Percentiles rank a stretch among this genome's conserved stretches.
phyloP scores from a whole-genome alignment of 1,139 yeast species.

The Schwanniomyces etchellsii region DNA sequence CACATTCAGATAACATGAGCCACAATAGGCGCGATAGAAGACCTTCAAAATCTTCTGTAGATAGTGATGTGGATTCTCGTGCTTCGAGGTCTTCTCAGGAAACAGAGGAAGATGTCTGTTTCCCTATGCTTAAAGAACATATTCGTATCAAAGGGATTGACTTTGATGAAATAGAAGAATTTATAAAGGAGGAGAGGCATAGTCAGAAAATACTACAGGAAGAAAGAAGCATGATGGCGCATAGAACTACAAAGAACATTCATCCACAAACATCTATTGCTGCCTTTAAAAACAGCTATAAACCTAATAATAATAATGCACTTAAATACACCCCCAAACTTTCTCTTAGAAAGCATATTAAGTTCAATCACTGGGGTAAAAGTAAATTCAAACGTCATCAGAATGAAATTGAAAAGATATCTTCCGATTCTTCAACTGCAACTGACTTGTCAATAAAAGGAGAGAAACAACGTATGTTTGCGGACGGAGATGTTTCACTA shows the following conservation, averaged over 20 bases:
- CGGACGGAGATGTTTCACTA: conserved; percentile 2
- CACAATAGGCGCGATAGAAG: conserved; percentile 22
- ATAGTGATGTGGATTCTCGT: conserved; percentile 65
- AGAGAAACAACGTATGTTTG: conserved; percentile 4
- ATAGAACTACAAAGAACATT: not conserved
- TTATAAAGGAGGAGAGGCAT: conserved; percentile 49
- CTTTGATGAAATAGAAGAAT: conserved; percentile 74
- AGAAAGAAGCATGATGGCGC: conserved; percentile 6
- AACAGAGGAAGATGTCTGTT: conserved; percentile 96
- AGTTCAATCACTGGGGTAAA: not conserved
- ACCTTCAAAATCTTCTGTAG: conserved; percentile 36
- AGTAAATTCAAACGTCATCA: conserved; percentile 3
- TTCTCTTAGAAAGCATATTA: conserved; percentile 16
- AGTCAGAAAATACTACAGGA: conserved; percentile 16
- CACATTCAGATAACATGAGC: conserved; percentile 10
- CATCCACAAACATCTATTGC: conserved; percentile 9
- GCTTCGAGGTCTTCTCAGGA: conserved; percentile 73
- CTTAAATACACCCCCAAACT: conserved; percentile 54
- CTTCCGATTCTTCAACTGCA: conserved; percentile 22
- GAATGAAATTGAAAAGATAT: conserved; percentile 2
- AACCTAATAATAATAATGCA: conserved; percentile 38
- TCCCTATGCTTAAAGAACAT: conserved; percentile 81
- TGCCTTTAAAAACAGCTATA: conserved; percentile 11
- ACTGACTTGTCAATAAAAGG: conserved; percentile 14
- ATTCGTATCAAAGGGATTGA: conserved; percentile 68